These are phyloP conservation scores for Aurifilum marmelostoma DNA, from an alignment of 2,329 filamentous ascomycete species.

Conservation along the genomic window DNA sequence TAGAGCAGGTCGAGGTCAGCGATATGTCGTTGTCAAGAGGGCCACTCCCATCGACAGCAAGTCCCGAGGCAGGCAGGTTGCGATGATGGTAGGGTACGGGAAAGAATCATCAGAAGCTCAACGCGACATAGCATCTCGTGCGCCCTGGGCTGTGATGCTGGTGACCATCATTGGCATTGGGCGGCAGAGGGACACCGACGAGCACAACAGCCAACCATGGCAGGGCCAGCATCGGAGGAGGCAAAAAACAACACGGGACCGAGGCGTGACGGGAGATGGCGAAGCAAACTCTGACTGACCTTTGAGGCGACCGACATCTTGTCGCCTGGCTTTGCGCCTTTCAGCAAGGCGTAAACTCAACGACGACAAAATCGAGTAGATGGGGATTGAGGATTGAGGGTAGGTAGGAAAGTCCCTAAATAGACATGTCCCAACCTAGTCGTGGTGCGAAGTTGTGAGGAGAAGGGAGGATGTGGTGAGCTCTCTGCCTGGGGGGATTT, in stretches of 20 bases:
- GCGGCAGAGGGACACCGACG: background rate
- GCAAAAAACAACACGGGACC: background rate
- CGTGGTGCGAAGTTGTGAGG: conserved; percentile 25
- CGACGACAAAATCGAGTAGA: conserved; percentile 31
- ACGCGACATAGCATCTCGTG: background rate
- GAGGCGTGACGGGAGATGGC: background rate
- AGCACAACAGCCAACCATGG: background rate
- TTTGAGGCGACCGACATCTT: conserved; percentile 66
- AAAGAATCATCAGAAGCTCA: background rate
- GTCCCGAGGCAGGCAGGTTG: background rate
- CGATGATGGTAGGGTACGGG: too few relatives aligned
- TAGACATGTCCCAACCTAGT: conserved; percentile 27
- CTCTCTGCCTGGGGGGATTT: conserved; percentile 25
- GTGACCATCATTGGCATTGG: background rate
- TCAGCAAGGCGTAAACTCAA: conserved; percentile 48
- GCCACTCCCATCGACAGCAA: background rate
- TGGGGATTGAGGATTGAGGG: conserved; percentile 15
- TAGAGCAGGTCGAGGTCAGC: conserved; percentile 43
- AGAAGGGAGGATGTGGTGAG: conserved; percentile 25
- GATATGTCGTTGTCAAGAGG: conserved; percentile 15
- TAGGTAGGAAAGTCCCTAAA: conserved; percentile 25
- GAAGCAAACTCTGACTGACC: conserved; percentile 45
- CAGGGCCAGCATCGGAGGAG: background rate
- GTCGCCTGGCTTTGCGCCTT: conserved; percentile 59
- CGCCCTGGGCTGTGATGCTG: background rate